Percentiles rank a stretch among this genome's conserved stretches.
Evolutionary conservation across 2,329 filamentous ascomycete species (phyloP).

Genomic region (Aspergillus novofumigatus): DNA sequence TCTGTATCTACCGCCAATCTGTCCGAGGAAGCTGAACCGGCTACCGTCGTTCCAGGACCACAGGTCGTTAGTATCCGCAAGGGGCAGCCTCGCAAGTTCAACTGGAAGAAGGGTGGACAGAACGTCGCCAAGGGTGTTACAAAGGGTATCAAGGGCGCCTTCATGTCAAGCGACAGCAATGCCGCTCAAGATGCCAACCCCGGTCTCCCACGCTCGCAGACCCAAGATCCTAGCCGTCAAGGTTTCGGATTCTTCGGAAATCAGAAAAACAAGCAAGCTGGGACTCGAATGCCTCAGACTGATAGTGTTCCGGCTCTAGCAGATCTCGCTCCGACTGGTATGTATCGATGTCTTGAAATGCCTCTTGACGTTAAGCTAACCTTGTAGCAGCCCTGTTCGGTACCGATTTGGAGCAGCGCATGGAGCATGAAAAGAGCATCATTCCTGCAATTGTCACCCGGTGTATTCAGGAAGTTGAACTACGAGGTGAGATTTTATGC

Average conservation of each 20-base stretch:
- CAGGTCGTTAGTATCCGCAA: conserved; percentile 94
- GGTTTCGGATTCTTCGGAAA: conserved; percentile 69
- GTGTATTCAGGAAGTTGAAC: conserved; percentile 94
- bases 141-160: conserved; percentile 90
- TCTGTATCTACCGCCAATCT: conserved; percentile 54
- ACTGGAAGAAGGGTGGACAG: conserved; percentile 97
- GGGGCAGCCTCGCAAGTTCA: conserved; percentile 91
- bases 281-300: conserved; percentile 39
- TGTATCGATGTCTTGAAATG: conserved; percentile 12
- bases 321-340: conserved; percentile 38
- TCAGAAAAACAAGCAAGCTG: conserved; percentile 40
- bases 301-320: conserved; percentile 41
- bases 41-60: conserved; percentile 64
- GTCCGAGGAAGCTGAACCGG: conserved; percentile 62
- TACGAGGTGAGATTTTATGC: conserved; percentile 59
- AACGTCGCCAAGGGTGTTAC: conserved; percentile 90
- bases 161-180: conserved; percentile 64
- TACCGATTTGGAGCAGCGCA: conserved; percentile 78
- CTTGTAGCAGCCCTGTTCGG: conserved; percentile 65
- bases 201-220: conserved; percentile 35
- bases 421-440: conserved; percentile 81
- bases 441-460: conserved; percentile 88
- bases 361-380: conserved; percentile 4
- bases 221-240: conserved; percentile 48
- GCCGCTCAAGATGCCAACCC: conserved; percentile 27